Base-by-base conservation (phyloP, 257 asterid species). In the Rubia yunnanensis region DNA sequence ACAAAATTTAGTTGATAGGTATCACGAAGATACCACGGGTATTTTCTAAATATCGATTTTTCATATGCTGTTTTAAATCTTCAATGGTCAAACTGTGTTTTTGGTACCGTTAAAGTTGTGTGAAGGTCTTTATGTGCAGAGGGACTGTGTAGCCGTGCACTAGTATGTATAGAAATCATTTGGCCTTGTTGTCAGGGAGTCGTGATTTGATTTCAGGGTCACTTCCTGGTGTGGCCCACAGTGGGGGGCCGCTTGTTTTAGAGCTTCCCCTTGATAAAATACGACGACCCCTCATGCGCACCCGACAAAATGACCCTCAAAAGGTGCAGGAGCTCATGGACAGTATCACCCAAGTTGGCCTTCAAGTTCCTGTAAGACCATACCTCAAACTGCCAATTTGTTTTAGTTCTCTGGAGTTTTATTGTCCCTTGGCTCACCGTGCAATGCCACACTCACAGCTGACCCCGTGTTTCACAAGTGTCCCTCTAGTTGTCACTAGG, bases 301-400 rank as follows among this genome's bases (percentile, higher is more conserved):
- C 95, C 38, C 81, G 98, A 77, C 53, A 92, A 5, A 92, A 92
- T 68, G 96, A 89, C 60, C 92, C 80, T 41, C 78, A 79, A 10
- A 92, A 89, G 71, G 96, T 92, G 72, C 74, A 83, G 77, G 87
- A 89, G 58, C 88, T 92, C 63, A 86, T 83, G 95, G 89, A 84
- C 6, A 92, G 97, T 63, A 89, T 92, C 32, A 60, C 62, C 28
- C 82, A 86, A 79, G 89, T 92, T 57, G 99, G 99, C 50, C 96
- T 92, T 52, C 99, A 92, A 87, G 96, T 89, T 22, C 99, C 99
- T n/a, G 97, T 92, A 84, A 89, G 88, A 28, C 50, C 64, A 55
- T 24, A 55, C 54, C 53, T 39, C 18, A 24, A 44, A 44, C 22
- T 15, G 20, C 52, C 48, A 10, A 4, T 63, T 24, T 7, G 5